phyloP scores from a whole-genome alignment of 2,329 filamentous ascomycete genomes.

The Exophiala alcalophila region DNA sequence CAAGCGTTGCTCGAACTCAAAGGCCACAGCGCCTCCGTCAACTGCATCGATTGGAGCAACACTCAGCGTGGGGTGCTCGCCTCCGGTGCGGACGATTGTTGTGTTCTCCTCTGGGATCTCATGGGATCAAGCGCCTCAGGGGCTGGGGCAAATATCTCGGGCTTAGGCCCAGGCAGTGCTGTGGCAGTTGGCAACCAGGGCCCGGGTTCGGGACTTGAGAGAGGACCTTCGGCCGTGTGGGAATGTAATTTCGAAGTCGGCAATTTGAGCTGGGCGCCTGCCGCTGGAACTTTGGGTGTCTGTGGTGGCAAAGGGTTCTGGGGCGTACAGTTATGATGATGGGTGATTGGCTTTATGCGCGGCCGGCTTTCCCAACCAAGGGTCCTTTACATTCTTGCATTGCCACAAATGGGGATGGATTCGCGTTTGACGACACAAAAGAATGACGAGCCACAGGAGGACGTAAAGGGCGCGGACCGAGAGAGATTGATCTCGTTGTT shows the following conservation, averaged over 20 bases:
- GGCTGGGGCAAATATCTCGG: conserved; percentile 5
- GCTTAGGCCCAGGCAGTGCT: conserved; percentile 21
- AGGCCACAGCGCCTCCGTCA: conserved; percentile 80
- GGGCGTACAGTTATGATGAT: conserved; percentile 37
- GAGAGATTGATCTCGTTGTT: no score
- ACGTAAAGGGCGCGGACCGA: no score
- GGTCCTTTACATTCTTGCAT: no score
- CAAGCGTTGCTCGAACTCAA: conserved; percentile 91
- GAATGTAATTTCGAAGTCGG: conserved; percentile 48
- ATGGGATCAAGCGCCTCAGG: conserved; percentile 52
- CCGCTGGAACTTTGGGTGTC: conserved; percentile 43
- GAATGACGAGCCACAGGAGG: no score
- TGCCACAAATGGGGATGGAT: no score
- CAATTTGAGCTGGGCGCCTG: conserved; percentile 48
- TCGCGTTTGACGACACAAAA: no score
- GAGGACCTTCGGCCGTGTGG: conserved; percentile 46
- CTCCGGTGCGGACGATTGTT: conserved; percentile 85
- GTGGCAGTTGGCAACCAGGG: conserved; percentile 15
- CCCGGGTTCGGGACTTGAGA: conserved; percentile 34
- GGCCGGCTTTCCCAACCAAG: no score
- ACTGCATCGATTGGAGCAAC: conserved; percentile 95
- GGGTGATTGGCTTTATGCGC: no score
- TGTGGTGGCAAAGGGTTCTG: conserved; percentile 47
- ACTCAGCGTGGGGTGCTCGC: conserved; percentile 81
- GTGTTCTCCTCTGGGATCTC: conserved; percentile 92